Base-by-base conservation (phyloP, 345 rosid genomes). In the Brassica juncea region DNA sequence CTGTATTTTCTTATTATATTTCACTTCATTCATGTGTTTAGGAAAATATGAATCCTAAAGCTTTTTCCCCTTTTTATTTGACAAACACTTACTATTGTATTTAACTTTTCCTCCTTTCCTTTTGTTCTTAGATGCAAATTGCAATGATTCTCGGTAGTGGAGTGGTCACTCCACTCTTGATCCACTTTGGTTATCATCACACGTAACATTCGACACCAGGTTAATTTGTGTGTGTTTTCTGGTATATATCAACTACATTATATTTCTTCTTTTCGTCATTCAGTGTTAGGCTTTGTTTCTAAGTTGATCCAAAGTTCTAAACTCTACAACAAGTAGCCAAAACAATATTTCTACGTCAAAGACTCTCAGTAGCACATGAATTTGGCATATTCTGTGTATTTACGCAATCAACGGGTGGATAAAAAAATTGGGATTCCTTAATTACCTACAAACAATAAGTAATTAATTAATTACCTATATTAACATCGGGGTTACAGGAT, bases 101-200 rank as follows among this genome's bases (percentile, higher is more conserved):
- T 62, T 6, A 4, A 19, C 8, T 12, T 28, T 0, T 28, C 32
- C 28, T 15, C 6, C 7, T 67, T 35, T 57, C 2, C 9, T 39
- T 58, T 58, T 25, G 7, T 42, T 58, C 31, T 28, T 28, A 28
- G 4, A 67, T 58, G n/a, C 1, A 70, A 62, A 64, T 63, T 15
- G 11, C 60, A 77, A 25, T 63, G 81, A 52, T 70, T 77, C 30
- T 15, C 10, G 2, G 10, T 39, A 62, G 70, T 59, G 68, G 61
- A 5, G 70, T 59, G 68, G 61, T 3, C 52, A 68, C 52, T 52
- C 14, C 42, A 77, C 64, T 49, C 55, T 23, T 69, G 52, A 19
- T 59, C 69, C 37, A 31, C 7, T 70, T 3, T 27, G 9, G 0
- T 4, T 28, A n/a, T 37, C 44, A 23, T 39, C 73, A 31, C 67